Conservation (phyloP, 2,329 filamentous ascomycete genomes). For the Berkeleyomyces basicola region DNA sequence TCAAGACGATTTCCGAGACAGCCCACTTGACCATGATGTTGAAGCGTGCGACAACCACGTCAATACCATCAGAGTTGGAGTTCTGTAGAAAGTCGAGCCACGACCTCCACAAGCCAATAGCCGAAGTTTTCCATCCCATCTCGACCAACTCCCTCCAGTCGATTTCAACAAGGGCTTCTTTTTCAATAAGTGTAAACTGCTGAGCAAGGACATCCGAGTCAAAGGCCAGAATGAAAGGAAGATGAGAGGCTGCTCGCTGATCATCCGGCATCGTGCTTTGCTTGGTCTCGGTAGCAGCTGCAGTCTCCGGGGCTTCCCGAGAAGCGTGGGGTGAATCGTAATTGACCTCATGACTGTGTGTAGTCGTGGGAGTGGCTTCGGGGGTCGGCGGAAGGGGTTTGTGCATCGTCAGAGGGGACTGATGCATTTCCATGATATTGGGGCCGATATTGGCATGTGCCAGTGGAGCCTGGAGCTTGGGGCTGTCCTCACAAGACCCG, state of each 20-base stretch:
- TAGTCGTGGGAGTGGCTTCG: slow-evolving; percentile 30
- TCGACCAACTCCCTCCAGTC: slow-evolving; percentile 80
- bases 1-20: slow-evolving; percentile 63
- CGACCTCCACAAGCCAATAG: slow-evolving; percentile 48
- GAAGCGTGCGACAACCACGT: slow-evolving; percentile 72
- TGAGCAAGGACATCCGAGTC: slow-evolving; percentile 64
- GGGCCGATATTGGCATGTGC: slow-evolving; percentile 17
- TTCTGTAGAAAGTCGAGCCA: slow-evolving; percentile 71
- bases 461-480: slow-evolving; percentile 23
- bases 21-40: slow-evolving; percentile 83
- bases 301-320: not conserved
- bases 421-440: not conserved
- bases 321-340: not conserved
- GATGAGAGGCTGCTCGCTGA: slow-evolving; percentile 34
- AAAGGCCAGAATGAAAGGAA: slow-evolving; percentile 68
- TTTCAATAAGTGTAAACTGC: slow-evolving; percentile 73
- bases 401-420: slow-evolving; percentile 23
- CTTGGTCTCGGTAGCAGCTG: not conserved
- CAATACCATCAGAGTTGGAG: slow-evolving; percentile 56
- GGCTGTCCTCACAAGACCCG: not conserved
- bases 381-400: slow-evolving; percentile 35
- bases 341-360: slow-evolving; percentile 20
- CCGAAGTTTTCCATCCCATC: slow-evolving; percentile 61
- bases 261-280: slow-evolving; percentile 21
- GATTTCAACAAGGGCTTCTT: slow-evolving; percentile 70